These are phyloP conservation scores for Lycium barbarum DNA, from an alignment of 257 asterid genomes.

Conservation along the genomic window DNA sequence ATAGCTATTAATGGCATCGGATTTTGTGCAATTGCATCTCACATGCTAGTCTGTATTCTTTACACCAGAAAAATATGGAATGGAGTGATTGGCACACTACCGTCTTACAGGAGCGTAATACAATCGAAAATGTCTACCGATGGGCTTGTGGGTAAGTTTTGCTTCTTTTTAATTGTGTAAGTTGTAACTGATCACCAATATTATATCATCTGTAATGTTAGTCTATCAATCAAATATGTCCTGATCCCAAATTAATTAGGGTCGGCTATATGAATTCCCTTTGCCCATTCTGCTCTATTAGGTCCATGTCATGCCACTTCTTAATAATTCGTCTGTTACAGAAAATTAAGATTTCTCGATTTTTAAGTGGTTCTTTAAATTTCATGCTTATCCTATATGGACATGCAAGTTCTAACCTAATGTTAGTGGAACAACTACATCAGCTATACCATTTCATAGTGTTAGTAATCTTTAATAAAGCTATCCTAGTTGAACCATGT, in stretches of 20 bases:
- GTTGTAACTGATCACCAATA: background rate
- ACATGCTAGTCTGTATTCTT: slow-evolving; percentile 19
- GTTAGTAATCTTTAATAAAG: background rate
- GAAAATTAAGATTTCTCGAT: slow-evolving; percentile 16
- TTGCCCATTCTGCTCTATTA: background rate
- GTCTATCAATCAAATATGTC: slow-evolving; percentile 1
- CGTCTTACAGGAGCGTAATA: slow-evolving; percentile 78
- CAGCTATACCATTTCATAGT: slow-evolving; percentile 4
- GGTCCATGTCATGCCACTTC: slow-evolving; percentile 14
- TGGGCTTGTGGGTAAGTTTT: slow-evolving; percentile 96
- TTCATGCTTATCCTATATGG: background rate
- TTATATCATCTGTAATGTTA: background rate
- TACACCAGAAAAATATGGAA: slow-evolving; percentile 67
- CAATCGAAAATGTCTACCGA: slow-evolving; percentile 70
- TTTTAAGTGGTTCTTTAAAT: slow-evolving; percentile 17
- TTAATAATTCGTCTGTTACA: background rate
- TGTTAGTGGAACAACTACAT: background rate
- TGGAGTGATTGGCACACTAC: slow-evolving; percentile 85
- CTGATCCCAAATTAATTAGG: background rate
- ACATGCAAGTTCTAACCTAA: background rate
- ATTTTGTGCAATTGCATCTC: background rate
- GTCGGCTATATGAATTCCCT: slow-evolving; percentile 11
- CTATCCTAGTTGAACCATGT: background rate
- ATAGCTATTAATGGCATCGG: background rate
- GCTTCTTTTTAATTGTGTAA: slow-evolving; percentile 27